These are phyloP conservation scores for Aspergillus bertholletiae DNA, from an alignment of 495 filamentous ascomycete genomes.

Conservation along the genomic window DNA sequence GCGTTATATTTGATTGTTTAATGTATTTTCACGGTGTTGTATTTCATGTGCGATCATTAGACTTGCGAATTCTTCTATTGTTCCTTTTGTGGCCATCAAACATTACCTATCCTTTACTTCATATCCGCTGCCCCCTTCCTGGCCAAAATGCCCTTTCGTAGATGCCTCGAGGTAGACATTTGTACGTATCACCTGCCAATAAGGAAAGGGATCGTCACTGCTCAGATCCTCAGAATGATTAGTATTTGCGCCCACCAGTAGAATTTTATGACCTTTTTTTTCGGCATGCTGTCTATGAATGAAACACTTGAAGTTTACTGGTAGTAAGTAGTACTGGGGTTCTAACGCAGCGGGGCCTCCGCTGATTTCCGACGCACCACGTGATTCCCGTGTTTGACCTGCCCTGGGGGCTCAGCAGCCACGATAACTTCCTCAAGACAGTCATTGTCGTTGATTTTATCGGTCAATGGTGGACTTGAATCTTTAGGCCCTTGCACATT, in stretches of 20 bases:
- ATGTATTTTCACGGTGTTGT: conserved; percentile 23
- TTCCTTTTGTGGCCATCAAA: conserved; percentile 9
- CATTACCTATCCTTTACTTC: conserved; percentile 11
- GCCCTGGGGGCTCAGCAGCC: not conserved
- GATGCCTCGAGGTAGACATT: no score
- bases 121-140: not conserved
- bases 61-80: conserved; percentile 17
- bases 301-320: no score
- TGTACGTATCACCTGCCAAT: no score
- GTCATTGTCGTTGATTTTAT: not conserved
- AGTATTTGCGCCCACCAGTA: no score
- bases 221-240: no score
- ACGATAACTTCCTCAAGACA: not conserved
- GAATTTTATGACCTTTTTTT: no score
- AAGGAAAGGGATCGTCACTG: no score
- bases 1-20: conserved; percentile 20
- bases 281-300: no score
- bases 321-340: no score
- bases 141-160: not conserved
- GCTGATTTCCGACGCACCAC: not conserved
- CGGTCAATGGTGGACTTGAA: not conserved
- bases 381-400: not conserved
- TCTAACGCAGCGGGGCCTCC: not conserved
- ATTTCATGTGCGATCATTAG: conserved; percentile 21
- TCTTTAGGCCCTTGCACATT: not conserved